Percentiles rank a stretch among this genome's conserved stretches.
Conservation (phyloP, 164 flowering plant genomes). For the Amborella trichopoda region DNA sequence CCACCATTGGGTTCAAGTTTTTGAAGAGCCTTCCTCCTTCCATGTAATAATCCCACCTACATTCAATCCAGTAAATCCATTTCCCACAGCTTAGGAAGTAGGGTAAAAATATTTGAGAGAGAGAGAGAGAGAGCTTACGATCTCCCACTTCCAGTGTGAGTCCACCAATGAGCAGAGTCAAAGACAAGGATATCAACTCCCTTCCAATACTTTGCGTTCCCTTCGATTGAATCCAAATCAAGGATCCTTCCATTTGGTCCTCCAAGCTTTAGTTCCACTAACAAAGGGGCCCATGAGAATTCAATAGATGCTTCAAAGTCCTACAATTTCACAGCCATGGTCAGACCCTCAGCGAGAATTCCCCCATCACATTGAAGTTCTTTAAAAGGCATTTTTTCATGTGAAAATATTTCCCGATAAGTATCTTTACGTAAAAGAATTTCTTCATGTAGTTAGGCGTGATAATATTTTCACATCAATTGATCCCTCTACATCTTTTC, state of each 20-base stretch:
- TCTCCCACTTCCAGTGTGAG: slow-evolving; percentile 44
- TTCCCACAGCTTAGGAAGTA: no score
- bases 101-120: no score
- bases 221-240: slow-evolving; percentile 22
- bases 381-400: no score
- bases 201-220: slow-evolving; percentile 20
- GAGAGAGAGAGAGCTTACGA: slow-evolving; percentile 35
- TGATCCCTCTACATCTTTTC: no score
- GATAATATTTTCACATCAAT: no score
- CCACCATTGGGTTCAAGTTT: slow-evolving; percentile 64
- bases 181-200: slow-evolving; percentile 39
- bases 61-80: slow-evolving; percentile 2
- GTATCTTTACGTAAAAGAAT: no score
- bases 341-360: no score
- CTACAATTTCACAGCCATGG: no score
- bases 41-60: slow-evolving; percentile 77
- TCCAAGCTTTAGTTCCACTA: slow-evolving; percentile 55
- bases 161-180: slow-evolving; percentile 97
- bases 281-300: slow-evolving; percentile 79
- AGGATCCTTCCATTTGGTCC: slow-evolving; percentile 31
- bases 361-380: no score
- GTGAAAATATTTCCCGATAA: no score
- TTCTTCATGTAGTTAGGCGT: no score
- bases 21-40: slow-evolving; percentile 34
- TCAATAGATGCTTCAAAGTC: slow-evolving; percentile 73